Evolutionary conservation across 1,284 basidiomycete species (phyloP).

Genomic region (Trichosporon inkin): DNA sequence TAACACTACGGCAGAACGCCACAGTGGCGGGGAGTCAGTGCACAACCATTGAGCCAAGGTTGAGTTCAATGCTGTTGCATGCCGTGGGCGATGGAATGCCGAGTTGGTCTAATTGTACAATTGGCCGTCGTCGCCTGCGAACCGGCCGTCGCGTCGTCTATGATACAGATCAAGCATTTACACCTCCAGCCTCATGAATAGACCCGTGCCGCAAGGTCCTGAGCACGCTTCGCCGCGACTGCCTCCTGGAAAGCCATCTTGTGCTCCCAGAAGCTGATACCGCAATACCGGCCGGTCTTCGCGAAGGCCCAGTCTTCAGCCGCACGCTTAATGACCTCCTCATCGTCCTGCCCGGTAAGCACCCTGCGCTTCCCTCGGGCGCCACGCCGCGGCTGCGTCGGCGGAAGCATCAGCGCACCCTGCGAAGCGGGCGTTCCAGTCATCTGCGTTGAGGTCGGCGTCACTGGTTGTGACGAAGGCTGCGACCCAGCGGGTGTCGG

Average conservation of each 20-base stretch:
- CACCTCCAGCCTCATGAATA: no score
- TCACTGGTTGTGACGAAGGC: no score
- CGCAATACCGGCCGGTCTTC: neutral
- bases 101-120: no score
- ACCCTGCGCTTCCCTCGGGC: neutral
- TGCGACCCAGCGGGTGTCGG: neutral
- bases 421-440: neutral
- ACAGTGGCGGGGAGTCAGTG: no score
- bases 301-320: neutral
- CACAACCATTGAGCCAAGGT: no score
- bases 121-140: no score
- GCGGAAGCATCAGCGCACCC: neutral
- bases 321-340: neutral
- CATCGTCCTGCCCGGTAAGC: neutral
- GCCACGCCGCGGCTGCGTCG: neutral
- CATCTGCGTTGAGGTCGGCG: no score
- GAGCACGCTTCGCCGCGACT: neutral
- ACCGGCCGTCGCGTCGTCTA: no score
- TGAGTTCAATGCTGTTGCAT: no score
- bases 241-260: constrained; percentile 5
- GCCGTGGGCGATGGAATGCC: no score
- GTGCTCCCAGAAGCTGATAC: constrained; percentile 5
- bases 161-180: no score
- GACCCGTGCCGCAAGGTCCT: neutral
- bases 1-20: no score